Base-by-base conservation (phyloP, 2,329 filamentous ascomycete genomes). In the Falciphora oryzae region DNA sequence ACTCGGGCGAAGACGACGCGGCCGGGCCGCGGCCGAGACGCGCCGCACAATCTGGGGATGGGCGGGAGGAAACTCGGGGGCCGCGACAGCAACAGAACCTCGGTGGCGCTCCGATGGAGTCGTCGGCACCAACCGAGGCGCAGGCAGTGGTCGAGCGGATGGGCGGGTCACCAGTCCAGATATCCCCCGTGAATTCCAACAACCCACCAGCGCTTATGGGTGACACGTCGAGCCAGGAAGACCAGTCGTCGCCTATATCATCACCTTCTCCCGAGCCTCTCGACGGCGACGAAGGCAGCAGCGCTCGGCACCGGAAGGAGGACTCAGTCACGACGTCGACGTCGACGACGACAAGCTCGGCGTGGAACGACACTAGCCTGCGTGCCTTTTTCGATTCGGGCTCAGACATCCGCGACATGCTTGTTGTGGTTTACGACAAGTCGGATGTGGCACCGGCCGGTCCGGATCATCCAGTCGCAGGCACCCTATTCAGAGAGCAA, bases 381-480 rank as follows among this genome's bases (percentile, higher is more conserved):
- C 87, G 92, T 66, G 89, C 91, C 18, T 99, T 97, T 77, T 90
- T 98, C 71, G 94, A 98, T 69, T 92, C 95, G 69, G 88, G 92
- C 66, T 88, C 89, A 44, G 92, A 97, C 68, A 92, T 99, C 69
- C 87, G 92, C 62, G 94, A 99, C 74, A 85, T 98, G 73, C 83
- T 98, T 63, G 85, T 93, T 53, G 90, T 99, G 66, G 92, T 99
- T 32, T 93, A 97, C 73, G 93, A 98, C 77, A 97, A 93, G 75
- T 90, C 88, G 18, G 91, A 93, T 66, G 88, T 96, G 22, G 84
- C 87, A 57, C 90, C 92, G 25, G 91, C 89, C 10, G 86, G 89
- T 1, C 84, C 85, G n/a, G 92, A 97, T 65, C 93, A 98, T 75
- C 94, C 94, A 0, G 83, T 96, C 59, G 92, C 90, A 62, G 86